Evolutionary conservation across 2,329 filamentous ascomycete species (phyloP).

Genomic region (Fusarium sp.): DNA sequence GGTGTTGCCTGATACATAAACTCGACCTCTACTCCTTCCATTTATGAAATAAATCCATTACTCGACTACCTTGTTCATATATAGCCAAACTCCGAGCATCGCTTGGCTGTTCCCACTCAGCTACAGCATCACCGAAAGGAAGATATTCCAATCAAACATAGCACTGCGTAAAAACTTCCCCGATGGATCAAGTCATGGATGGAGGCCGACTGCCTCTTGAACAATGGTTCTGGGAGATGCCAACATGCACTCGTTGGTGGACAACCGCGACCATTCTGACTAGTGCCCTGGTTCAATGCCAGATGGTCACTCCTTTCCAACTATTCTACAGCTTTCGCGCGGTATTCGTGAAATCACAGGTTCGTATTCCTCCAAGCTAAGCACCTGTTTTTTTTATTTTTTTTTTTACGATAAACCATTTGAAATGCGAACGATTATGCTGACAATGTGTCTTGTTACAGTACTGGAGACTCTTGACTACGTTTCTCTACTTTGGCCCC

Average conservation of each 20-base stretch:
- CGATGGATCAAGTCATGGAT: slow-evolving; percentile 69
- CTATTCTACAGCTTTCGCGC: slow-evolving; percentile 96
- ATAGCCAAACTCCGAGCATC: slow-evolving; percentile 7
- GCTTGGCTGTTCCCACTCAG: not conserved
- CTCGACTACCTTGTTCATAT: not conserved
- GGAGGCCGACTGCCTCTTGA: slow-evolving; percentile 81
- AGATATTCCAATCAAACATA: not conserved
- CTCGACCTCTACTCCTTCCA: not conserved
- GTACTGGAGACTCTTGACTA: slow-evolving; percentile 97
- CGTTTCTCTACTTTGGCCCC: slow-evolving; percentile 97
- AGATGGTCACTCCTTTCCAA: slow-evolving; percentile 91
- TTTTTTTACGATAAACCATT: not conserved
- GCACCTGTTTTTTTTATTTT: too few relatives aligned
- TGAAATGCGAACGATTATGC: not conserved
- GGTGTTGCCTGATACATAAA: not conserved
- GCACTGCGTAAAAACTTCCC: not conserved
- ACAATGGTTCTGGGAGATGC: slow-evolving; percentile 99
- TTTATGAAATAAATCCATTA: not conserved
- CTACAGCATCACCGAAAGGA: not conserved
- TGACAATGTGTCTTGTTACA: slow-evolving; percentile 51
- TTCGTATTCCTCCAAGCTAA: slow-evolving; percentile 52
- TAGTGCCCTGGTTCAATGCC: slow-evolving; percentile 90
- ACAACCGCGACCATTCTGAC: slow-evolving; percentile 90
- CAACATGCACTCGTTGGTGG: slow-evolving; percentile 95
- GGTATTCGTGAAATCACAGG: slow-evolving; percentile 92